Base-by-base conservation (phyloP, 2,329 filamentous ascomycete species). In the Aureobasidium leucospermi region DNA sequence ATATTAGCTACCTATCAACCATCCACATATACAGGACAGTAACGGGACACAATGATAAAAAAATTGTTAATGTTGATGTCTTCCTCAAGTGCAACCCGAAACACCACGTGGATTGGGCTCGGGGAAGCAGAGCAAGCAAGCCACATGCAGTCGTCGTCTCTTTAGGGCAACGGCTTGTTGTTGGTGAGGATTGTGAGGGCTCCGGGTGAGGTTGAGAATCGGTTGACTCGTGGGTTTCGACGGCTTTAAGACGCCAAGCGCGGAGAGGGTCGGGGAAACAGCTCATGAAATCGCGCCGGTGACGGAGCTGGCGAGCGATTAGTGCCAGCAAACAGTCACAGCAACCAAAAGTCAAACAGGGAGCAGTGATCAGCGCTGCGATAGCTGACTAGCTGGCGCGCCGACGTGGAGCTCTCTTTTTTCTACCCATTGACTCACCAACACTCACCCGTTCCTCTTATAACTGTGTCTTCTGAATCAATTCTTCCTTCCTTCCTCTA, bases 401-500 rank as follows among this genome's bases (percentile, higher is more conserved):
- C 52, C 29, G n/a, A 56, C 51, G 38, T 55, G 52, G 31, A 57
- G 41, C 53, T 57, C 41, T 23, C 41, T 46, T 57, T 57, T 57
- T 55, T 23, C 53, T 41, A 43, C 16, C 55, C 42, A 58, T 58
- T 58, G 55, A 58, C 42, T 58, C 55, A 58, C 55, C 55, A 58
- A 2, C 34, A 16, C 9, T 16, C 29, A 23, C 10, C 55, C 32
- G 32, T 55, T 41, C 41, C 8, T 46, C 39, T 57, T 58, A 58
- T 31, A 58, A 41, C 42, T 58, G 43, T 23, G 28, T 47, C 43
- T 9, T 15, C 23, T 48, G 28, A 23, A 58, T 11, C 43, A 31
- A 11, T 52, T 36, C 15, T 51, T 31, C 49, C 28, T 59, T 16
- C 43, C 38, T 45, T 36, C 28, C 29, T 38, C 29, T 41, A 41